These are phyloP conservation scores for Metarhizium anisopliae DNA, from an alignment of 2,329 filamentous ascomycete genomes.

Conservation along the genomic window DNA sequence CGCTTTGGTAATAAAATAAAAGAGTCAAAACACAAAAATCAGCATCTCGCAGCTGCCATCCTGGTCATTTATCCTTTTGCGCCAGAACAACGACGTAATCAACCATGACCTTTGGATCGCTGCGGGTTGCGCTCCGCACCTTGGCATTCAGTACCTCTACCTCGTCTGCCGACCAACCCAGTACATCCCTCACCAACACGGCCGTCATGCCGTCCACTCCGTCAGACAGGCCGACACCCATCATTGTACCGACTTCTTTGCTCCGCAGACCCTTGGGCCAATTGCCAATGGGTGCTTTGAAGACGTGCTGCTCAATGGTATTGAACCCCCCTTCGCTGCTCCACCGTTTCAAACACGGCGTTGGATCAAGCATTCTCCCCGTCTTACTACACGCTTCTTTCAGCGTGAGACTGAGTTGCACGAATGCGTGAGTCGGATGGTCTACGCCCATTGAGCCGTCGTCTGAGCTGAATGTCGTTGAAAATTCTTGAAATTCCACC, in stretches of 20 bases:
- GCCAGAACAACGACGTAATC: constrained; percentile 22
- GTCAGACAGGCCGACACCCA: constrained; percentile 26
- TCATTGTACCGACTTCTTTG: constrained; percentile 29
- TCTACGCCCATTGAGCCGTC: constrained; percentile 23
- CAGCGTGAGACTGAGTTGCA: constrained; percentile 17
- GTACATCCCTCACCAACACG: constrained; percentile 26
- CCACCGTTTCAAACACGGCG: constrained; percentile 18
- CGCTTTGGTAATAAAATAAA: too few species aligned
- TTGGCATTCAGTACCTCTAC: constrained; percentile 29
- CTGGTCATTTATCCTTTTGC: constrained; percentile 12
- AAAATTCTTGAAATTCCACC: constrained; percentile 36
- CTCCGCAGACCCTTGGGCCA: constrained; percentile 32
- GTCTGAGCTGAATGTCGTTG: constrained; percentile 26
- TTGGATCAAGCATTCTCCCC: constrained; percentile 20
- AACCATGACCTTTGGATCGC: constrained; percentile 20
- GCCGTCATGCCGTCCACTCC: constrained; percentile 30
- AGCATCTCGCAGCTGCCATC: too few species aligned
- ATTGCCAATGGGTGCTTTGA: constrained; percentile 25
- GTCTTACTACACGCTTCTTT: constrained; percentile 17
- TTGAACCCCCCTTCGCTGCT: constrained; percentile 26
- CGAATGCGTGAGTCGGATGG: constrained; percentile 23
- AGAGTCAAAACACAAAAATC: too few species aligned
- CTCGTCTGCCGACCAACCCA: constrained; percentile 30
- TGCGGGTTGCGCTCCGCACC: constrained; percentile 16
- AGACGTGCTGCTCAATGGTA: constrained; percentile 20